Percentiles rank a stretch among this genome's conserved stretches.
Conservation (phyloP, 805 yeast genomes). For the Saturnispora dispora region DNA sequence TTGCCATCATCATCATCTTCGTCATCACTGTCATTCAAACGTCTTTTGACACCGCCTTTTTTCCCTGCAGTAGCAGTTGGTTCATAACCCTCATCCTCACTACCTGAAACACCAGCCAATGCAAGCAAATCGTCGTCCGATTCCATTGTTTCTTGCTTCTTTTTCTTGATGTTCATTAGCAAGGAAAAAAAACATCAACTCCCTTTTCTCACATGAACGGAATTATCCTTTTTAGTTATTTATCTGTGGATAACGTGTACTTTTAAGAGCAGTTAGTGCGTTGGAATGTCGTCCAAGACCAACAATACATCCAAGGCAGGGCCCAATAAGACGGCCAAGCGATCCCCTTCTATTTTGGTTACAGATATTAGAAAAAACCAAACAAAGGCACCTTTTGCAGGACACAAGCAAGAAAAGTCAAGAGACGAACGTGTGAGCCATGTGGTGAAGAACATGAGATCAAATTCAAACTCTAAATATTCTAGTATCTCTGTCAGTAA, state of each 20-base stretch:
- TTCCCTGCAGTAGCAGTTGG: slow-evolving; percentile 21
- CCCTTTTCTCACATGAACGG: not conserved
- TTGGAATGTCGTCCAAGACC: not conserved
- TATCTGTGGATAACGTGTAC: not conserved
- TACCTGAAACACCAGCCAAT: slow-evolving; percentile 74
- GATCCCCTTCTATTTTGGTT: slow-evolving; percentile 90
- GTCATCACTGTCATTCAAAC: slow-evolving; percentile 11
- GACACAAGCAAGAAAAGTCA: slow-evolving; percentile 33
- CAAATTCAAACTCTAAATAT: slow-evolving; percentile 34
- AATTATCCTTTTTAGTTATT: not conserved
- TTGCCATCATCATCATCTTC: slow-evolving; percentile 28
- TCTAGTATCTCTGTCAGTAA: slow-evolving; percentile 77
- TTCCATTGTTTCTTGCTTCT: slow-evolving; percentile 41
- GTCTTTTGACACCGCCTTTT: slow-evolving; percentile 1
- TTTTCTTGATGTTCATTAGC: not conserved
- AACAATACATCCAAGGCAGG: not conserved
- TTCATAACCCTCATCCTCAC: slow-evolving; percentile 32
- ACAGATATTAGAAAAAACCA: slow-evolving; percentile 69
- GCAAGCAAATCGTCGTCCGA: slow-evolving; percentile 86
- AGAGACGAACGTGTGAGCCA: slow-evolving; percentile 11
- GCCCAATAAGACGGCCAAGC: slow-evolving; percentile 38
- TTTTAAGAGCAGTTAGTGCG: not conserved
- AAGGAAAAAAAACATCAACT: not conserved
- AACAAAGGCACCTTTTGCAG: slow-evolving; percentile 70
- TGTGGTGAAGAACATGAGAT: slow-evolving; percentile 14